These are phyloP conservation scores for Hyaloscypha variabilis DNA, from an alignment of 495 filamentous ascomycete genomes.

Conservation along the genomic window DNA sequence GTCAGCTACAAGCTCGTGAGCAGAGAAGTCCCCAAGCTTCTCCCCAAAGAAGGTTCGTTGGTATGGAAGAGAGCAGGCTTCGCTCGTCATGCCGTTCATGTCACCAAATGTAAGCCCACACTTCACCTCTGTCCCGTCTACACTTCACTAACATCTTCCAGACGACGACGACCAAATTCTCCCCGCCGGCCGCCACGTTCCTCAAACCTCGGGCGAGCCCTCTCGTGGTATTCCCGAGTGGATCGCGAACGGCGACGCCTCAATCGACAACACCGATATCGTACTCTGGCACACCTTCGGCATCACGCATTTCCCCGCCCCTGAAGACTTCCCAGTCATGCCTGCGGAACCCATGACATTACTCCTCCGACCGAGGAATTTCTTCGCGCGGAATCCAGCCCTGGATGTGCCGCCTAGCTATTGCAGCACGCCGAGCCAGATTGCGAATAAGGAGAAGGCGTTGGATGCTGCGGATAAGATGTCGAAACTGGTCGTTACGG, in stretches of 20 bases:
- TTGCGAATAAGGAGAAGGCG: slow-evolving; percentile 52
- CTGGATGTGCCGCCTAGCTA: slow-evolving; percentile 87
- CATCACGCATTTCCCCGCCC: slow-evolving; percentile 86
- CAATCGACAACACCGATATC: slow-evolving; percentile 82
- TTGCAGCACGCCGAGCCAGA: slow-evolving; percentile 71
- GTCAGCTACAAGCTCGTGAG: slow-evolving; percentile 92
- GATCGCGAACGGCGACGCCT: slow-evolving; percentile 73
- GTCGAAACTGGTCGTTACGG: slow-evolving; percentile 46
- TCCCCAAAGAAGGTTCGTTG: slow-evolving; percentile 83
- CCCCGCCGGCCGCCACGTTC: slow-evolving; percentile 91
- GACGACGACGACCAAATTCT: slow-evolving; percentile 86
- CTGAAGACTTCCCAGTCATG: slow-evolving; percentile 96
- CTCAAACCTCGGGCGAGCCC: slow-evolving; percentile 87
- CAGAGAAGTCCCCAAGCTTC: slow-evolving; percentile 73
- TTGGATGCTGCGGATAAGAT: slow-evolving; percentile 48
- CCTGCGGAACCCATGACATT: slow-evolving; percentile 88
- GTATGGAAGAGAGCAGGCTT: slow-evolving; percentile 97
- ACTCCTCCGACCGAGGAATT: slow-evolving; percentile 82
- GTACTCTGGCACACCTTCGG: slow-evolving; percentile 98
- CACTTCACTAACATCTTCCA: slow-evolving; percentile 32
- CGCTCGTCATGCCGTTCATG: slow-evolving; percentile 86
- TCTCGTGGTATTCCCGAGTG: slow-evolving; percentile 78
- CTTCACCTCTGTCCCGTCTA: slow-evolving; percentile 11
- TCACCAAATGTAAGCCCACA: slow-evolving; percentile 76
- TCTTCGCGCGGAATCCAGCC: slow-evolving; percentile 84